A percentile compares a stretch with the other conserved stretches of the same genome.
Conservation (phyloP, 495 filamentous ascomycete species). For the Penicillium paxilli region DNA sequence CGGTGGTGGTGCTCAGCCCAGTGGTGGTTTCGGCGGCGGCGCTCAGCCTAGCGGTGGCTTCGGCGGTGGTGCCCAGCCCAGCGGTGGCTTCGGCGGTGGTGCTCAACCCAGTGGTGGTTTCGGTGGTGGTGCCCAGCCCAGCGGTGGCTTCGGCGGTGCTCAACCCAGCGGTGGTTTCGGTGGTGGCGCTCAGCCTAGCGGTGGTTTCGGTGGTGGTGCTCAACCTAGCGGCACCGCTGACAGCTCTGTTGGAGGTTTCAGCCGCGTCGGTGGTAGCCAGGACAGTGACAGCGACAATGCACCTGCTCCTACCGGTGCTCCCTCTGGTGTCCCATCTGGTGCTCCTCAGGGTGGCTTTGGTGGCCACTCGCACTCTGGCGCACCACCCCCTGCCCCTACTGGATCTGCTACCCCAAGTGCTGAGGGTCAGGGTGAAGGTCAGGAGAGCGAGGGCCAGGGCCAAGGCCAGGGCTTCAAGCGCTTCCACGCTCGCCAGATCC, state of each 20-base stretch:
- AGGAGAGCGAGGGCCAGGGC: not conserved
- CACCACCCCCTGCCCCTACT: slow-evolving; percentile 2
- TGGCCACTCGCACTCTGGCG: slow-evolving; percentile 1
- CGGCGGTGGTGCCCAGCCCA: not conserved
- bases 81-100: not conserved
- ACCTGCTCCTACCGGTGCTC: not conserved
- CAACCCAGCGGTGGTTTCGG: not conserved
- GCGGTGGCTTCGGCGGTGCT: too few relatives aligned
- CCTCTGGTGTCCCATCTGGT: slow-evolving; percentile 5
- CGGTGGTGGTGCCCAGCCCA: not conserved
- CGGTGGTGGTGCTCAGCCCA: not conserved
- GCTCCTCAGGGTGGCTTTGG: not conserved
- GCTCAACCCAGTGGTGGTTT: not conserved
- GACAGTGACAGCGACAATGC: not conserved
- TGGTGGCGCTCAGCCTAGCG: not conserved
- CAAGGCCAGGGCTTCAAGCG: slow-evolving; percentile 18
- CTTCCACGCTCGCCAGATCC: slow-evolving; percentile 32
- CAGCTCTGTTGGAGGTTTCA: not conserved
- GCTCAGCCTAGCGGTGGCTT: not conserved
- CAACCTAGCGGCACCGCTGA: slow-evolving; percentile 4
- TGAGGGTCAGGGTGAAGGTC: not conserved
- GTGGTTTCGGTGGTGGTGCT: not conserved
- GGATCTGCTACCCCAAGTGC: slow-evolving; percentile 1
- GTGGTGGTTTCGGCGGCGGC: not conserved
- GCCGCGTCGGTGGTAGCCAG: not conserved